Base-by-base conservation (phyloP, 257 asterid species). In the Capsicum rhomboideum region DNA sequence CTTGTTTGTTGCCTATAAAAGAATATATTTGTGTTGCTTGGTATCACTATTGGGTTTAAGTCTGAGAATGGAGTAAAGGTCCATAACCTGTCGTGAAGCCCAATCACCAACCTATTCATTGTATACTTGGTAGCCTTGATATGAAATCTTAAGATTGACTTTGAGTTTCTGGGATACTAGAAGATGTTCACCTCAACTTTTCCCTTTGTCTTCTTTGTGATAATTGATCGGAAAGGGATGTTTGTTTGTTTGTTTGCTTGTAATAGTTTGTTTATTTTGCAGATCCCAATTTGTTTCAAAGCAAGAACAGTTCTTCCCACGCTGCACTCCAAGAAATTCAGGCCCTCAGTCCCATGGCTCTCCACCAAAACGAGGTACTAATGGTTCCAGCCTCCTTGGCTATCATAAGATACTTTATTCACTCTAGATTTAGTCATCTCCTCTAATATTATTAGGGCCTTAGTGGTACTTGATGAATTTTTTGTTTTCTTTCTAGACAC, bases 341-440 rank as follows among this genome's bases (percentile, higher is more conserved):
- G 98, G 98, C 69, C 98, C 97, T 63, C 99, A 97, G 88, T 92
- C 98, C 63, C 98, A 97, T 28, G 98, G 95, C 87, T 88, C 97
- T 80, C 99, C 99, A 10, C 99, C 99, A 58, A 93, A 92, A 89
- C 90, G 99, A 93, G 99, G 99, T 97, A 88, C 71, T 13, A 78
- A 52, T 12, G 29, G 23, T 71, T 71, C 49, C 66, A 42, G 18
- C 82, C 85, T 83, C 46, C 18, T 14, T 56, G 59, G 2, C 49
- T 12, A 40, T 42, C 79, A 42, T 49, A 42, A 42, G 18, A 12
- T 31, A 42, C 54, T 44, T 44, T 10, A 8, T 21, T 44, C 34
- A 11, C 52, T 44, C 80, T 9, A 44, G 7, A 23, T 44, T 74
- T 23, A 21, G 4, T 11, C 21, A 23, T 49, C 11, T 21, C 18